These are phyloP conservation scores for Piper longum DNA, from an alignment of 164 flowering plant species.

Conservation along the genomic window DNA sequence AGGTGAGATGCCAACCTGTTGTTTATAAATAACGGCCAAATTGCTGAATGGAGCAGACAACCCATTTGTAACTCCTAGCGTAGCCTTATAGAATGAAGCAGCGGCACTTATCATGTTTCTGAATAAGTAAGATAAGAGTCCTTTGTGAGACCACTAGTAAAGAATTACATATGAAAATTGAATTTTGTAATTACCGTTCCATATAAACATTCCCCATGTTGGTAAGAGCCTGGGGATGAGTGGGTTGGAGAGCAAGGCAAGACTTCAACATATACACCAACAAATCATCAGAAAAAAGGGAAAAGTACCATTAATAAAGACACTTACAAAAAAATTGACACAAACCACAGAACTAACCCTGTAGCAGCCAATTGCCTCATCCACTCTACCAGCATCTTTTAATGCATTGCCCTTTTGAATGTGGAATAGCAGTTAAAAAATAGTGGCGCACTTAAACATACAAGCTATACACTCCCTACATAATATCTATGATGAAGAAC, in stretches of 20 bases:
- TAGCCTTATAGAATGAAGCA: constrained; percentile 84
- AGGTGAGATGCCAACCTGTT: constrained; percentile 45
- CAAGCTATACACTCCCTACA: not conserved
- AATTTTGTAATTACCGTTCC: constrained; percentile 25
- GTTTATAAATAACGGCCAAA: constrained; percentile 95
- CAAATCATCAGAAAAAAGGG: constrained; percentile 3
- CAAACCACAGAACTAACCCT: constrained; percentile 32
- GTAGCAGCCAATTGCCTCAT: constrained; percentile 86
- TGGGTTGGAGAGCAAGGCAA: constrained; percentile 35
- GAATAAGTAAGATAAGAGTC: constrained; percentile 8
- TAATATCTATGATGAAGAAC: constrained; percentile 8
- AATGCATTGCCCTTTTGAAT: constrained; percentile 75
- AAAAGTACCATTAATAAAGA: not conserved
- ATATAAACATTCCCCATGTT: too few relatives aligned
- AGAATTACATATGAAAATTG: not conserved
- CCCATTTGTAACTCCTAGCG: constrained; percentile 82
- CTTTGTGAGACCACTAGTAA: not conserved
- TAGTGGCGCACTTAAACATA: not conserved
- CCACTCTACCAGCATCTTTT: constrained; percentile 86
- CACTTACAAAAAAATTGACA: not conserved
- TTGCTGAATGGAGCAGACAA: constrained; percentile 93
- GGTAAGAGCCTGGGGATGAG: too few relatives aligned
- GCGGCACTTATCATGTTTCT: constrained; percentile 84
- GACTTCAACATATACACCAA: constrained; percentile 28
- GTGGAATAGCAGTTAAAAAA: constrained; percentile 1